Evolutionary conservation across 805 yeast species (phyloP), one percentile per base, ranked within the genome.

Genomic region (Cyberlindnera euphorbiae): DNA sequence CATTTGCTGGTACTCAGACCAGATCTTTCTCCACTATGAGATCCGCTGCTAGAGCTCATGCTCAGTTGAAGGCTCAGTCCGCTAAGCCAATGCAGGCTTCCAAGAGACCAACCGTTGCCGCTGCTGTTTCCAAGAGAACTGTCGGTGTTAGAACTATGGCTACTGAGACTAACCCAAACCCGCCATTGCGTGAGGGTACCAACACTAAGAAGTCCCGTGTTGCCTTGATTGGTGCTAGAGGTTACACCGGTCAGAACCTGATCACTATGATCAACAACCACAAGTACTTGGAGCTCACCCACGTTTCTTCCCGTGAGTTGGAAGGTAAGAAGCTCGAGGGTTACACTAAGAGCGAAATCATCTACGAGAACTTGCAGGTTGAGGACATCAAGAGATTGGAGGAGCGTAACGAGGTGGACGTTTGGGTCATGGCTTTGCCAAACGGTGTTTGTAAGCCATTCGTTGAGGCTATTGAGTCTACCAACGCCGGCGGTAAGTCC

Each of bases 361-460:
- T 74, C 35, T 93, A 93, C 64, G 85, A 85, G 44, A 93, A 89
- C 62, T 69, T 93, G 50, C 89, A 82, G 56, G 73, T 81, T 30
- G 96, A 87, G 54, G 97, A 93, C 51, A 82, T 93, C 47, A 77
- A 77, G 55, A 64, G 69, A 46, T 64, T 93, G 44, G 98, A 90
- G 62, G 71, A 78, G 46, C 67, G 77, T 32, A 76, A 79, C 33
- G 84, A 76, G 36, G 85, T 93, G 40, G 98, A 93, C 55, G 82
- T 89, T 35, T 93, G 99, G 98, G 95, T 94, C 18, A 93, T 94
- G 98, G 98, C 98, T 2, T 73, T 93, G 53, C 99, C 99, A 46
- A 93, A 93, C 59, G 97, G 96, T 32, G 96, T 93, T 26, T 93
- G 97, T 57, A 79, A 79, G 57, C 93, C 88, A 37, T 83, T 84